phyloP scores from a whole-genome alignment of 352 stramenopile genomes.

The Pythium monospermum region DNA sequence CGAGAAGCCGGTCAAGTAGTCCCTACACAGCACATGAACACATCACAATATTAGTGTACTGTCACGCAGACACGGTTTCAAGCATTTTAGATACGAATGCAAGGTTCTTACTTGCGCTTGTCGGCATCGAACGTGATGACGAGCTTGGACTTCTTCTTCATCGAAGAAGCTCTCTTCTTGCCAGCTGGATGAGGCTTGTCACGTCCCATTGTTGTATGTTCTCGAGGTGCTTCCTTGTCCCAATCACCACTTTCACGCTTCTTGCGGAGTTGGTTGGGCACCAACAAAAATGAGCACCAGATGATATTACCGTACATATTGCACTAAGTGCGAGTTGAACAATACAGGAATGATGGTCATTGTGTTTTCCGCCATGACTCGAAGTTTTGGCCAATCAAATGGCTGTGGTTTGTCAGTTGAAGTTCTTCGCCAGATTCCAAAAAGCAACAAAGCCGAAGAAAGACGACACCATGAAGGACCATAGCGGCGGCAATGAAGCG shows the following conservation, averaged over 20 bases:
- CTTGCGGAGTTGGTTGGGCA: not conserved
- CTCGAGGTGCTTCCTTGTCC: not conserved
- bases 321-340: not conserved
- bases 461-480: conserved; percentile 1
- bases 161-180: conserved; percentile 29
- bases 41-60: not conserved
- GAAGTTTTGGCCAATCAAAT: conserved; percentile 18
- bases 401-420: conserved; percentile 1
- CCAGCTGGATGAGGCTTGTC: conserved; percentile 18
- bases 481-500: not conserved
- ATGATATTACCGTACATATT: not conserved
- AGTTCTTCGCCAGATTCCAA: conserved; percentile 7
- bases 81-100: not conserved
- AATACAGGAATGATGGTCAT: conserved; percentile 14
- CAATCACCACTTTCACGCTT: not conserved
- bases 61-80: not conserved
- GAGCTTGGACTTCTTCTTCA: conserved; percentile 83
- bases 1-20: conserved; percentile 84
- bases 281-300: conserved; percentile 12
- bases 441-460: not conserved
- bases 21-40: conserved; percentile 29
- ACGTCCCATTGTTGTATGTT: conserved; percentile 14
- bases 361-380: conserved; percentile 2
- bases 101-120: conserved; percentile 68
- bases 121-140: conserved; percentile 84